Percentiles rank a stretch among this genome's conserved stretches.
Conservation (phyloP, 768 basidiomycete genomes). For the Lactarius sanguifluus region DNA sequence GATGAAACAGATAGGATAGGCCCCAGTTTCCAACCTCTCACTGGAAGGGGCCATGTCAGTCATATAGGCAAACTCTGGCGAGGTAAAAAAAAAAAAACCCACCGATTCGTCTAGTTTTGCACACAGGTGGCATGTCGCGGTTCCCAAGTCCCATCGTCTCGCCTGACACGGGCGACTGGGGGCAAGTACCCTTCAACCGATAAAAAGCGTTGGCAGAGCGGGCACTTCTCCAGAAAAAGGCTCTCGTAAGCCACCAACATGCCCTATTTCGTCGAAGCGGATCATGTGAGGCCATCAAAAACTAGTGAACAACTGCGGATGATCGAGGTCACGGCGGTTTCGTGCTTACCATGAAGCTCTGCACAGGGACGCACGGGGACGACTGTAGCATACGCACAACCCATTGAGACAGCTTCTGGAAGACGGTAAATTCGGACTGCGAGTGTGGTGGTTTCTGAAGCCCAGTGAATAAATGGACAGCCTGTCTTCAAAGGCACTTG, state of each 20-base stretch:
- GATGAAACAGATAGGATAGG: background rate
- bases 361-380: slow-evolving; percentile 53
- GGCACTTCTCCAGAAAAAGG: slow-evolving; percentile 63
- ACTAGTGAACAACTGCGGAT: background rate
- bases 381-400: slow-evolving; percentile 58
- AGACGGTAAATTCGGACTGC: slow-evolving; percentile 66
- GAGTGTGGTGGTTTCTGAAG: slow-evolving; percentile 64
- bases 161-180: slow-evolving; percentile 63
- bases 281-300: slow-evolving; percentile 9
- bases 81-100: background rate
- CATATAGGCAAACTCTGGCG: slow-evolving; percentile 12
- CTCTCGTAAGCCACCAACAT: slow-evolving; percentile 57
- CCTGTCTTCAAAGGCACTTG: slow-evolving; percentile 31
- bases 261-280: slow-evolving; percentile 38
- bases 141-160: slow-evolving; percentile 45
- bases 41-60: background rate
- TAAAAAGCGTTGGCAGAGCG: slow-evolving; percentile 61
- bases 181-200: slow-evolving; percentile 71
- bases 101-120: slow-evolving; percentile 19
- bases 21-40: background rate
- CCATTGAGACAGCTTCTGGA: slow-evolving; percentile 65
- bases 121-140: slow-evolving; percentile 51
- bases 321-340: background rate
- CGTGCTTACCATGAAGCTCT: slow-evolving; percentile 48
- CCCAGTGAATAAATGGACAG: background rate